These are phyloP conservation scores for Gigaspora rosea DNA, from an alignment of 192 early-diverging fungal species.

Conservation along the genomic window DNA sequence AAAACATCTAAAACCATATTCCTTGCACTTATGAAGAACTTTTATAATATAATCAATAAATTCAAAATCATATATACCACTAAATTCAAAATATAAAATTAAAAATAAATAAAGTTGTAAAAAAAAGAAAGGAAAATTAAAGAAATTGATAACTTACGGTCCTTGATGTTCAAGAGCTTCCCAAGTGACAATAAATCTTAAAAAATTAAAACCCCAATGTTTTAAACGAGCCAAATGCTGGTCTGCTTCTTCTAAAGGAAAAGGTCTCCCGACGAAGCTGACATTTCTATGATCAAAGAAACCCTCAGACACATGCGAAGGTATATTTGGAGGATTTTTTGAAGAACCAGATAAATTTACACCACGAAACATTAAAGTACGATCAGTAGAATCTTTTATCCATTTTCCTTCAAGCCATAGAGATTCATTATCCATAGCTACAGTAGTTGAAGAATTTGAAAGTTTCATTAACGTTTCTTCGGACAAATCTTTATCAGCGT, in stretches of 20 bases:
- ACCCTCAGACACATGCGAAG: constrained; percentile 57
- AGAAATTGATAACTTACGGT: constrained; percentile 48
- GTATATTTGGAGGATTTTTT: constrained; percentile 70
- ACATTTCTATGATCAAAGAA: constrained; percentile 78
- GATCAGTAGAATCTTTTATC: constrained; percentile 57
- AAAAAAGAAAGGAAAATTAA: not conserved
- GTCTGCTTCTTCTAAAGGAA: constrained; percentile 70
- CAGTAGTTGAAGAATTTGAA: not conserved
- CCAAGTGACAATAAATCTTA: constrained; percentile 79
- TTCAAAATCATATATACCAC: constrained; percentile 75
- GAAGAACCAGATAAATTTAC: constrained; percentile 78
- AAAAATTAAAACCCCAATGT: constrained; percentile 81
- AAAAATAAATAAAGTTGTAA: constrained; percentile 8
- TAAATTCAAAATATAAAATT: not conserved
- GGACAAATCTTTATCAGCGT: too few relatives aligned
- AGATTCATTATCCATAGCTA: constrained; percentile 29
- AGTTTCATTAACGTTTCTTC: too few relatives aligned
- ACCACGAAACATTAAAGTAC: constrained; percentile 66
- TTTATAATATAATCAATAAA: constrained; percentile 74
- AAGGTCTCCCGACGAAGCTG: constrained; percentile 76
- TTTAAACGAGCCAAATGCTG: constrained; percentile 73
- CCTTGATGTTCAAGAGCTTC: constrained; percentile 79
- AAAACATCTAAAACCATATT: constrained; percentile 81
- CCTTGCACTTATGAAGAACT: constrained; percentile 62
- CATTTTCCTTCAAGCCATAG: constrained; percentile 35